Percentiles rank a stretch among this genome's conserved stretches.
phyloP scores from a whole-genome alignment of 2,329 filamentous ascomycete species.

The Penicillium palitans region DNA sequence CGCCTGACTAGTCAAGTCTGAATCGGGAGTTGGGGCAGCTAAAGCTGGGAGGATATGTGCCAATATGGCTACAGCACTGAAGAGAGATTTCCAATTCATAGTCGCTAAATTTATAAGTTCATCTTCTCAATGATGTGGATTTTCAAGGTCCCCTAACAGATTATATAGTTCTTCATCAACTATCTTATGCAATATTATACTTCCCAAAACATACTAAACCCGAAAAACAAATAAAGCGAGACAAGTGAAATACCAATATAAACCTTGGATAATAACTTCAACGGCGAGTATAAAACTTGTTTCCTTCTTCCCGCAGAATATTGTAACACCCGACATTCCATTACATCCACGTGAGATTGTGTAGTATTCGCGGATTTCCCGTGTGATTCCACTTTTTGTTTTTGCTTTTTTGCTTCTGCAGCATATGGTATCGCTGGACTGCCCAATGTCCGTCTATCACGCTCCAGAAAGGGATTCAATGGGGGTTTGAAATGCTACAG shows the following conservation, averaged over 20 bases:
- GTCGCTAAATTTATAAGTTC: neutral
- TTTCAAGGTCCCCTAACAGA: neutral
- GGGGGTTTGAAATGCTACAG: neutral
- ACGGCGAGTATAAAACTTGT: conserved; percentile 3
- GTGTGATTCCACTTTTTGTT: neutral
- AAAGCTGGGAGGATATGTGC: neutral
- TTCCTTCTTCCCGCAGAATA: neutral
- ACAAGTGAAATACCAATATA: neutral
- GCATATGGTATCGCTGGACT: neutral
- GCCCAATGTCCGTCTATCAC: neutral
- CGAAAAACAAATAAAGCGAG: neutral
- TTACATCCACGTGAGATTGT: conserved; percentile 1
- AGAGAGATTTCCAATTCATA: conserved; percentile 1
- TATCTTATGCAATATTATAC: neutral
- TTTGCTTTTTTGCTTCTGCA: neutral
- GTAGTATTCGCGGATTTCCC: neutral
- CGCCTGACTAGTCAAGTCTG: neutral
- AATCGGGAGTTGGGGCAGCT: neutral
- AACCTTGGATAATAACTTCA: neutral
- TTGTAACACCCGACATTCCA: neutral
- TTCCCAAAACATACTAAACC: neutral
- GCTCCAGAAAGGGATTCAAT: neutral
- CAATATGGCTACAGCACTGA: neutral
- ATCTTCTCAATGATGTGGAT: neutral
- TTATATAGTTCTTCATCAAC: neutral